phyloP scores from a whole-genome alignment of 1,139 yeast species.

The Diutina siamensis region DNA sequence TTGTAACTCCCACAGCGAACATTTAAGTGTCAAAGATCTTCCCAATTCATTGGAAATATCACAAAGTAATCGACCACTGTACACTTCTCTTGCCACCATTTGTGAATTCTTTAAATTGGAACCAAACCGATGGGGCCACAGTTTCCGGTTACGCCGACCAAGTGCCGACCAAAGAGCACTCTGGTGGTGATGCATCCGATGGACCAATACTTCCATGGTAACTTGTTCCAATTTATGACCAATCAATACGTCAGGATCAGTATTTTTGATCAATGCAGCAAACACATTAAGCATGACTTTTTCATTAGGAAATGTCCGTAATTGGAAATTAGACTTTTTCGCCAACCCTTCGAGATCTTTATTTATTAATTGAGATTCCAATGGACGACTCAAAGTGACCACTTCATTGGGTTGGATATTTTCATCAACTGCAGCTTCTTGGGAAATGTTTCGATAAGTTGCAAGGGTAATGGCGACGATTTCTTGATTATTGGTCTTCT shows the following conservation, averaged over 20 bases:
- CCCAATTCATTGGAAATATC: conserved; percentile 95
- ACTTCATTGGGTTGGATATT: conserved; percentile 42
- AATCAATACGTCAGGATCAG: conserved; percentile 83
- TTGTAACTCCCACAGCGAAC: conserved; percentile 91
- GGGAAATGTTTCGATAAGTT: conserved; percentile 52
- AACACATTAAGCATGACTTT: conserved; percentile 62
- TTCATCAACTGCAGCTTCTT: conserved; percentile 59
- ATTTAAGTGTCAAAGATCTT: conserved; percentile 78
- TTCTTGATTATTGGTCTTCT: conserved; percentile 68
- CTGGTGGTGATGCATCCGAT: conserved; percentile 65
- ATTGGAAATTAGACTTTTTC: conserved; percentile 27
- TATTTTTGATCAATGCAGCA: conserved; percentile 54
- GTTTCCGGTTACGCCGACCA: conserved; percentile 69
- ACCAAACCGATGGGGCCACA: conserved; percentile 42
- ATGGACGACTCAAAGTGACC: conserved; percentile 69
- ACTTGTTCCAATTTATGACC: conserved; percentile 82
- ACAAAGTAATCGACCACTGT: conserved; percentile 81
- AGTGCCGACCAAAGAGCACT: conserved; percentile 71
- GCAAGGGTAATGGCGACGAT: conserved; percentile 75
- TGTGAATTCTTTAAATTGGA: not conserved
- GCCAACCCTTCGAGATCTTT: not conserved
- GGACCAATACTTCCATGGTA: conserved; percentile 70
- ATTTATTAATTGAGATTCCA: conserved; percentile 29
- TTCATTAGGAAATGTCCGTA: conserved; percentile 62
- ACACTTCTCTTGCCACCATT: conserved; percentile 37